Percentiles rank a stretch among this genome's conserved stretches.
Evolutionary conservation across 164 flowering plant species (phyloP).

Genomic region (Liriodendron chinense): DNA sequence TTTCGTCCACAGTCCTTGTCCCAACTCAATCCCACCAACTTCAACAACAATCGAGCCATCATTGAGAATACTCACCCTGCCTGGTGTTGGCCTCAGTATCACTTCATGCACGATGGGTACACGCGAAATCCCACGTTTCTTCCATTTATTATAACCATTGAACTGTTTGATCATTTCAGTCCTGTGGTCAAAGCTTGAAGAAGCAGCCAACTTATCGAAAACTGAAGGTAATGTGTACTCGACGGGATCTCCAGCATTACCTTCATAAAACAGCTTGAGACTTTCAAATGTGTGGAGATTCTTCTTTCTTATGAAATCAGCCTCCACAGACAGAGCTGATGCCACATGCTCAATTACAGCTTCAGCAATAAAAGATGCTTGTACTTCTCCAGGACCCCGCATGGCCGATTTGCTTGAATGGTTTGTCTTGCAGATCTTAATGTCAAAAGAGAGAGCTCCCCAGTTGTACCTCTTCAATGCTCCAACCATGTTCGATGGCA

Average conservation of each 20-base stretch:
- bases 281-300: constrained; percentile 72
- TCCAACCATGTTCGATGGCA: constrained; percentile 42
- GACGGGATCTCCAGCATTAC: constrained; percentile 38
- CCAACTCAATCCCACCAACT: constrained; percentile 91
- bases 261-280: constrained; percentile 44
- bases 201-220: constrained; percentile 51
- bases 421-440: constrained; percentile 82
- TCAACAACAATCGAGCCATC: constrained; percentile 91
- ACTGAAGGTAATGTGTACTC: constrained; percentile 74
- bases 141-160: constrained; percentile 55
- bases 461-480: constrained; percentile 74
- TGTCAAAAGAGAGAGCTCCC: constrained; percentile 82
- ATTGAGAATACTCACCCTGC: constrained; percentile 73
- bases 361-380: constrained; percentile 81
- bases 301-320: constrained; percentile 52
- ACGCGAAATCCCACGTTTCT: constrained; percentile 76
- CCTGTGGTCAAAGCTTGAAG: constrained; percentile 54
- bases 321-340: constrained; percentile 64
- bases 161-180: constrained; percentile 39
- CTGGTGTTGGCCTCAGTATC: constrained; percentile 57
- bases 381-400: constrained; percentile 92
- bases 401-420: constrained; percentile 69
- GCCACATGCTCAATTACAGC: constrained; percentile 85
- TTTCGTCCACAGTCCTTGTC: constrained; percentile 97
- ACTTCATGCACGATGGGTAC: constrained; percentile 66